These are phyloP conservation scores for Saprolegnia parasitica DNA, from an alignment of 352 stramenopile species.

Conservation along the genomic window DNA sequence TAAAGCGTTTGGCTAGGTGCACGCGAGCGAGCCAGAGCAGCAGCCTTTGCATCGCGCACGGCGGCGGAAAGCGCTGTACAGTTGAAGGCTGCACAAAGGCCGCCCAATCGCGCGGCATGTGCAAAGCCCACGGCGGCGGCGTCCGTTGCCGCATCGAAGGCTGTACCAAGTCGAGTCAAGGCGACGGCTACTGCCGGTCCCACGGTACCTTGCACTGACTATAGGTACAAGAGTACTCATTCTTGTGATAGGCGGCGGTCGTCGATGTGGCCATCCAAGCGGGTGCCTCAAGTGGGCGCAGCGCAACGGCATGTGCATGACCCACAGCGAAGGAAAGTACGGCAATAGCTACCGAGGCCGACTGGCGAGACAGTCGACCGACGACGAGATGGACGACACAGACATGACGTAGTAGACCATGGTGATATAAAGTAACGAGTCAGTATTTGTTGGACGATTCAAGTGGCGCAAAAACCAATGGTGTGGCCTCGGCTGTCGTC, in stretches of 20 bases:
- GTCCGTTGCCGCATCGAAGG: conserved; percentile 76
- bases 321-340: conserved; percentile 54
- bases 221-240: neutral
- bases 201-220: conserved; percentile 38
- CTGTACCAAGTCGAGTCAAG: conserved; percentile 76
- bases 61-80: conserved; percentile 76
- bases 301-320: conserved; percentile 83
- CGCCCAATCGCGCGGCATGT: conserved; percentile 76
- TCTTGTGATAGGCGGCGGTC: conserved; percentile 35
- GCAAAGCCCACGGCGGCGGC: conserved; percentile 75
- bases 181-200: conserved; percentile 76
- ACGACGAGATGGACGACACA: conserved; percentile 9
- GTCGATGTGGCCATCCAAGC: conserved; percentile 61
- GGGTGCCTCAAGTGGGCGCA: conserved; percentile 79
- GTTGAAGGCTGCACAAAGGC: conserved; percentile 74
- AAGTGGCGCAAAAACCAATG: too few relatives aligned
- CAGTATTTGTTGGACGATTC: too few relatives aligned
- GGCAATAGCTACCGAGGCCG: conserved; percentile 27
- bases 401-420: conserved; percentile 16
- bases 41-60: conserved; percentile 77
- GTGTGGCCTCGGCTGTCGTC: too few relatives aligned
- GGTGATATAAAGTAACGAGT: too few relatives aligned
- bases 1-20: conserved; percentile 34
- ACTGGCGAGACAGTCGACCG: neutral
- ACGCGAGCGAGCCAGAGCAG: conserved; percentile 72